These are phyloP conservation scores for Russula vinacea DNA, from an alignment of 768 basidiomycete genomes.

Conservation along the genomic window DNA sequence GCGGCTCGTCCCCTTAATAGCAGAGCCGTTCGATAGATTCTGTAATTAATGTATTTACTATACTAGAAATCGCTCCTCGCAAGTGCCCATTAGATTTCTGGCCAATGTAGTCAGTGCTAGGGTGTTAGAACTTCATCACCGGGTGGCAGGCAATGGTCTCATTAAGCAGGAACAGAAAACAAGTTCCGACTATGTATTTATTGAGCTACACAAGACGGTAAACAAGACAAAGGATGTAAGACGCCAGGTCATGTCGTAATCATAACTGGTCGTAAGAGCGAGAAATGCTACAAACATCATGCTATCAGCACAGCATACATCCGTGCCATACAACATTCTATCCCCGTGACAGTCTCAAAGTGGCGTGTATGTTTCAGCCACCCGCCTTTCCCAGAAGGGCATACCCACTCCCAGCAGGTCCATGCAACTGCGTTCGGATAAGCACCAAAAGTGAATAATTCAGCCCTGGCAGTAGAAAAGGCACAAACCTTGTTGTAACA, in stretches of 20 bases:
- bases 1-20: background rate
- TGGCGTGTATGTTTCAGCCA: constrained; percentile 34
- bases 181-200: background rate
- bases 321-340: constrained; percentile 10
- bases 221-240: constrained; percentile 3
- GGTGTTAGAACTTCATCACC: background rate
- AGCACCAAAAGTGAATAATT: background rate
- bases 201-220: constrained; percentile 8
- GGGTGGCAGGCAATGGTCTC: background rate
- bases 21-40: background rate
- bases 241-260: constrained; percentile 18
- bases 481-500: constrained; percentile 65
- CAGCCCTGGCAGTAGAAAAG: background rate
- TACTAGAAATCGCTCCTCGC: background rate
- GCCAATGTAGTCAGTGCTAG: background rate
- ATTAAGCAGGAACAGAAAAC: background rate
- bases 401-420: constrained; percentile 72
- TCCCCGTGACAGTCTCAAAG: background rate
- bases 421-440: constrained; percentile 50
- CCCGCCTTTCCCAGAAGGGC: constrained; percentile 60
- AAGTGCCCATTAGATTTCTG: background rate
- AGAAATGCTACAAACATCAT: constrained; percentile 15
- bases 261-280: constrained; percentile 10
- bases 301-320: constrained; percentile 20
- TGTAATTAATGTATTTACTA: background rate